Percentiles rank a stretch among this genome's conserved stretches.
Conservation (phyloP, 2,329 filamentous ascomycete genomes). For the Aspergillus neoniger region DNA sequence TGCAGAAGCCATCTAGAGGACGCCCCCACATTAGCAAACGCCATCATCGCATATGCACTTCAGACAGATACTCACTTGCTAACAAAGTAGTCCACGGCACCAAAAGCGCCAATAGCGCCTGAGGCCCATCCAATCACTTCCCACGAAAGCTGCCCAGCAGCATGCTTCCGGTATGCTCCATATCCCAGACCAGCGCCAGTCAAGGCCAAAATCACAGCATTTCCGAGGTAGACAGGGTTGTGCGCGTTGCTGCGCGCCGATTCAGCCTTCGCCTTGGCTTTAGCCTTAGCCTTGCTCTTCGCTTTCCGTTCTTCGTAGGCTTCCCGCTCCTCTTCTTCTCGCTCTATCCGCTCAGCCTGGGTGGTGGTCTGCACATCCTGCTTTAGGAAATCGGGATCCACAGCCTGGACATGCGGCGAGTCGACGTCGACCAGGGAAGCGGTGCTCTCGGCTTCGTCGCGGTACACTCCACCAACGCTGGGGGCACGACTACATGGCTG, state of each 20-base stretch:
- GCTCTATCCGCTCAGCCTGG: constrained; percentile 48
- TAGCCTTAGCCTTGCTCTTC: constrained; percentile 37
- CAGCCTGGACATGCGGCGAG: constrained; percentile 47
- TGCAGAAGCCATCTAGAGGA: constrained; percentile 50
- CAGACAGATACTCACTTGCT: constrained; percentile 48
- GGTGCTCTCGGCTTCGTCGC: constrained; percentile 43
- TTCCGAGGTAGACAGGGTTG: constrained; percentile 52
- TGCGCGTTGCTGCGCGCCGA: constrained; percentile 39
- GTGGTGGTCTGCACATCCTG: constrained; percentile 49
- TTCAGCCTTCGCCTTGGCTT: constrained; percentile 36
- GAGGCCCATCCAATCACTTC: constrained; percentile 46
- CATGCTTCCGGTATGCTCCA: constrained; percentile 51
- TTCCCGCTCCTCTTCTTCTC: constrained; percentile 39
- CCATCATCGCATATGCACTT: background rate
- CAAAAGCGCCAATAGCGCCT: constrained; percentile 47
- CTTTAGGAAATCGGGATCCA: constrained; percentile 44
- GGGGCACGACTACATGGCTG: constrained; percentile 43
- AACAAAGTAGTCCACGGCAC: constrained; percentile 50
- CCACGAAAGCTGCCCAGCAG: constrained; percentile 49
- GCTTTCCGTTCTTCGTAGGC: constrained; percentile 31
- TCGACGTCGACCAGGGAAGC: constrained; percentile 51
- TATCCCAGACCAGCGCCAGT: constrained; percentile 47
- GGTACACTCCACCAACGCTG: constrained; percentile 40
- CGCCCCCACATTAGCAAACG: constrained; percentile 13
- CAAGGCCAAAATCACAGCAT: constrained; percentile 46